Evolutionary conservation across 2,329 filamentous ascomycete species (phyloP).

Genomic region (Aspergillus cejpii): DNA sequence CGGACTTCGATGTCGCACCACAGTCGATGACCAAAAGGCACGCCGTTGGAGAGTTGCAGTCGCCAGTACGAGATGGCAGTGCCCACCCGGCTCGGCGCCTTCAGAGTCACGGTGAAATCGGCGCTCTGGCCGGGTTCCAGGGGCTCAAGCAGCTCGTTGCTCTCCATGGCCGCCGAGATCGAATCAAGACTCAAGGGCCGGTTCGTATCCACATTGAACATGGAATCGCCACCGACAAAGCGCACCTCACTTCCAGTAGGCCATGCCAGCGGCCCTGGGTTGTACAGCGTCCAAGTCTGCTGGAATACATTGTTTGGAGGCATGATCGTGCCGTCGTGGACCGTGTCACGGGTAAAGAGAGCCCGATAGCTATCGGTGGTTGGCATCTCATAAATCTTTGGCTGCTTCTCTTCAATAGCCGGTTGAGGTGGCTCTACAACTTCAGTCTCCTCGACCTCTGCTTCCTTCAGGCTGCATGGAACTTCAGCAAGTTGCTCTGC

Average conservation of each 20-base stretch:
- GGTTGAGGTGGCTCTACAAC: constrained; percentile 26
- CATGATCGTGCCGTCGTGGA: constrained; percentile 70
- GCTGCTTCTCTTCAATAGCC: constrained; percentile 25
- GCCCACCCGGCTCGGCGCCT: constrained; percentile 68
- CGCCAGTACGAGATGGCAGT: constrained; percentile 95
- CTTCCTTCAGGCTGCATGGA: constrained; percentile 1
- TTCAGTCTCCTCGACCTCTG: constrained; percentile 1
- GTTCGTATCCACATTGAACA: constrained; percentile 80
- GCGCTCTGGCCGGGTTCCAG: constrained; percentile 68
- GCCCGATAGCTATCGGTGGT: constrained; percentile 47
- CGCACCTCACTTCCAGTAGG: constrained; percentile 83
- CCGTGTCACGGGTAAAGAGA: constrained; percentile 68
- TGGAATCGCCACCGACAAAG: constrained; percentile 90
- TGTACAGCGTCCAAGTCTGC: constrained; percentile 87
- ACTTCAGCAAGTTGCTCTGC: constrained; percentile 2
- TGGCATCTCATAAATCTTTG: constrained; percentile 19
- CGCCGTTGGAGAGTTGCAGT: constrained; percentile 70
- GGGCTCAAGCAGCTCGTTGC: constrained; percentile 63
- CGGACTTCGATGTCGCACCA: constrained; percentile 85
- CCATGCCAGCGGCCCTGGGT: constrained; percentile 73
- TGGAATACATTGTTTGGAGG: constrained; percentile 67
- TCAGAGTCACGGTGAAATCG: constrained; percentile 76
- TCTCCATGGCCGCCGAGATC: constrained; percentile 72
- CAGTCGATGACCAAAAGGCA: constrained; percentile 82
- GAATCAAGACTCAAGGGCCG: constrained; percentile 72